phyloP scores from a whole-genome alignment of 441 rosid genomes.

The Adansonia gregorii region DNA sequence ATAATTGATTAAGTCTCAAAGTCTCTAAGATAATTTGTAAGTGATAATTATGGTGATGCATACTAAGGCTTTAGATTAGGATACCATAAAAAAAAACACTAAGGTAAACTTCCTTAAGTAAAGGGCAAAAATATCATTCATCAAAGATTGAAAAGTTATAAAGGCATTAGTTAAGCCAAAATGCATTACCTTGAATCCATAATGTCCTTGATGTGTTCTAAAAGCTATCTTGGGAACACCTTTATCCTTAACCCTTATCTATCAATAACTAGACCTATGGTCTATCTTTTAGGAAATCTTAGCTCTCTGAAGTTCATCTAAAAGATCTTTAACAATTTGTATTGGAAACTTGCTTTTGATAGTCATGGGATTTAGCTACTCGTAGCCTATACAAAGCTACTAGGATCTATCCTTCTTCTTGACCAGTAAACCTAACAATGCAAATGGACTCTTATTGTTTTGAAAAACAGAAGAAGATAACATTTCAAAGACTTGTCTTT shows the following conservation, averaged over 20 bases:
- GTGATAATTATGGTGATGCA: not conserved
- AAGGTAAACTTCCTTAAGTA: not conserved
- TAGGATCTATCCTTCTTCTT: too few relatives aligned
- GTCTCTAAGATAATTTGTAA: too few relatives aligned
- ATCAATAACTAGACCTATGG: not conserved
- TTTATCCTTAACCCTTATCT: too few relatives aligned
- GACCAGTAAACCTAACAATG: too few relatives aligned
- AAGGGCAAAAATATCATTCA: not conserved
- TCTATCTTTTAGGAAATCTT: not conserved
- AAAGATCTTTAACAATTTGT: not conserved
- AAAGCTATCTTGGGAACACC: not conserved
- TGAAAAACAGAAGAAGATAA: too few relatives aligned
- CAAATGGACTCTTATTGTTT: too few relatives aligned
- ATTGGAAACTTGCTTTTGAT: too few relatives aligned
- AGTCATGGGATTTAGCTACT: too few relatives aligned
- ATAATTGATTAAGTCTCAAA: too few relatives aligned
- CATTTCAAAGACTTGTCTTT: too few relatives aligned
- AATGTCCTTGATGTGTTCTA: not conserved
- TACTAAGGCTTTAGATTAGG: not conserved
- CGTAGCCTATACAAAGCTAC: too few relatives aligned
- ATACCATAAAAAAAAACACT: not conserved
- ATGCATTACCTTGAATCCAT: not conserved
- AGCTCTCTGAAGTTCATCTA: not conserved
- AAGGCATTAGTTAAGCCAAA: not conserved
- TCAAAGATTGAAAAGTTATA: not conserved